Percentiles rank a stretch among this genome's conserved stretches.
Conservation (phyloP, 1,284 basidiomycete genomes). For the Ganoderma sp. region DNA sequence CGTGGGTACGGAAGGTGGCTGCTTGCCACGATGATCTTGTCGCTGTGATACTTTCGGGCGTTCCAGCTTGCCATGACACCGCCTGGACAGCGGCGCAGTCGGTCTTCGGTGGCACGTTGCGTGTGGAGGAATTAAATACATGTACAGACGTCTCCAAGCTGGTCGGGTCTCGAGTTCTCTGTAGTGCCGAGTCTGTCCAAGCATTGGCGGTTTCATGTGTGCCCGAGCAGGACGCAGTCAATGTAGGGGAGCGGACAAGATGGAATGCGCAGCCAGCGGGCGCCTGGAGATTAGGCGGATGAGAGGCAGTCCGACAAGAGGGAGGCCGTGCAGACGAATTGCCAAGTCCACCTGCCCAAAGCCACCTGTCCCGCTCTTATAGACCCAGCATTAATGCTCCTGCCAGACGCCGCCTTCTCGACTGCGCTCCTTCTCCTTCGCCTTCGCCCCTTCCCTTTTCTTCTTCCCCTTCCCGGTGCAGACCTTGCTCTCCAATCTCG, state of each 20-base stretch:
- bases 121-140: too few relatives aligned
- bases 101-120: neutral
- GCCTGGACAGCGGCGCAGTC: constrained; percentile 2
- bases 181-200: neutral
- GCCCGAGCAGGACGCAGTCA: neutral
- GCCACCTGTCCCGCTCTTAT: constrained; percentile 16
- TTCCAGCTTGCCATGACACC: neutral
- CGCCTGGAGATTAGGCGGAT: neutral
- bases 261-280: neutral
- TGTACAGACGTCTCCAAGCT: neutral
- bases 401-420: neutral
- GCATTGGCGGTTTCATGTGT: neutral
- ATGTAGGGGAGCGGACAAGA: neutral
- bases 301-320: neutral
- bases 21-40: neutral
- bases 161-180: neutral
- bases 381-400: constrained; percentile 1
- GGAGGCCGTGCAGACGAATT: constrained; percentile 4
- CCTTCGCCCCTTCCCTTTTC: constrained; percentile 4
- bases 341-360: constrained; percentile 9
- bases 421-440: constrained; percentile 4
- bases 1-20: neutral
- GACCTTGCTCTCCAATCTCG: neutral
- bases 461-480: neutral
- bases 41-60: neutral